Evolutionary conservation across 108 stramenopile species (phyloP).

Genomic region (Skeletonema marinoi): DNA sequence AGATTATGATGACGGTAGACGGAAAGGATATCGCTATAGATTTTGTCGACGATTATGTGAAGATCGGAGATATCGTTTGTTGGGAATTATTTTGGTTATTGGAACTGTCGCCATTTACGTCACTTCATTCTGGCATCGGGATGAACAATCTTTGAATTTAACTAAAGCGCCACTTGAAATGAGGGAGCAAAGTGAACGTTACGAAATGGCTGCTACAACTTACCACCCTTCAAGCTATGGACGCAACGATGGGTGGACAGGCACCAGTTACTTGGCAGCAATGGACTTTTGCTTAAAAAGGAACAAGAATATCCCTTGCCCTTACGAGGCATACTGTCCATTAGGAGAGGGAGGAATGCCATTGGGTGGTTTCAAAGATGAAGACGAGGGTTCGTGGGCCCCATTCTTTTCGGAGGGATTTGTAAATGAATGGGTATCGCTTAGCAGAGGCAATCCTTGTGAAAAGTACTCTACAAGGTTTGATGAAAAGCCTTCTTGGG

Average conservation of each 20-base stretch:
- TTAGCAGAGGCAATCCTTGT: constrained; percentile 1
- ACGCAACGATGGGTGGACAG: background rate
- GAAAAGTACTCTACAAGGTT: background rate
- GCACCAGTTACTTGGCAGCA: constrained; percentile 2
- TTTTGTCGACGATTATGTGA: constrained; percentile 5
- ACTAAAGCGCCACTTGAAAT: background rate
- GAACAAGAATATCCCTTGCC: background rate
- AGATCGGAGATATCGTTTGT: background rate
- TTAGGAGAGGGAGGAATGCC: background rate
- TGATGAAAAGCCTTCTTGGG: background rate
- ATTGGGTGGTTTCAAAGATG: constrained; percentile 1
- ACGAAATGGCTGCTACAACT: background rate
- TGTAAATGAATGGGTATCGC: constrained; percentile 8
- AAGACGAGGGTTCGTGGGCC: background rate
- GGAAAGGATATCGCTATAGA: constrained; percentile 20
- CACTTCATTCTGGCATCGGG: background rate
- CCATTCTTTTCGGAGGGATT: background rate
- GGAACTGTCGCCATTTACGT: background rate
- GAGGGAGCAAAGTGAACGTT: background rate
- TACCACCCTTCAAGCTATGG: background rate
- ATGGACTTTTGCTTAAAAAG: background rate
- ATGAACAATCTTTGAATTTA: background rate
- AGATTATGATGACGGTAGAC: constrained; percentile 7
- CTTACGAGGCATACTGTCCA: constrained; percentile 1
- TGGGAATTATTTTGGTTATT: background rate